Evolutionary conservation across 306 rosid species (phyloP).

Genomic region (Cicer cuneatum): DNA sequence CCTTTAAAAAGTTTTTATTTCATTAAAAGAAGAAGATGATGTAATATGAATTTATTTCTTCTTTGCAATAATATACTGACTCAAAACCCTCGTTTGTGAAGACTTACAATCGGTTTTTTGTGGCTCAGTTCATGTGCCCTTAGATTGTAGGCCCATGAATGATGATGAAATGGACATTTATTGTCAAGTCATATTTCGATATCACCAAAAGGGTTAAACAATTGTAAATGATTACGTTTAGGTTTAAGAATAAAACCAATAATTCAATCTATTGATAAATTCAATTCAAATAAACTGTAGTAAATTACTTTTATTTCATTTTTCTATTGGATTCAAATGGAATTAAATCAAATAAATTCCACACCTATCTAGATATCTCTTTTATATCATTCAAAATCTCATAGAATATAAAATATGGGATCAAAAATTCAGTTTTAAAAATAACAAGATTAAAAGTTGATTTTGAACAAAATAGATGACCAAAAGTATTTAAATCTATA

Average conservation of each 20-base stretch:
- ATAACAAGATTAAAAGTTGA: too few relatives aligned
- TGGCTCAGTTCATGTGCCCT: slow-evolving; percentile 35
- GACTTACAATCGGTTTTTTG: slow-evolving; percentile 37
- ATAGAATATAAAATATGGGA: too few relatives aligned
- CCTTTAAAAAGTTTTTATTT: slow-evolving; percentile 23
- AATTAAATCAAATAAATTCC: too few relatives aligned
- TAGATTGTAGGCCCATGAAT: slow-evolving; percentile 47
- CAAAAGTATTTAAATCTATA: too few relatives aligned
- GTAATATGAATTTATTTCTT: slow-evolving; percentile 42
- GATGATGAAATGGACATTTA: slow-evolving; percentile 39
- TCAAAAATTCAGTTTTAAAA: too few relatives aligned
- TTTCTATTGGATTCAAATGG: not conserved
- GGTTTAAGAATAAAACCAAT: not conserved
- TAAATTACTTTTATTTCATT: too few relatives aligned
- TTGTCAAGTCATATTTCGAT: slow-evolving; percentile 40
- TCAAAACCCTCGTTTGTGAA: slow-evolving; percentile 34
- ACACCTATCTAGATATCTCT: too few relatives aligned
- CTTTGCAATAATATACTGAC: slow-evolving; percentile 34
- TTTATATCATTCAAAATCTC: too few relatives aligned
- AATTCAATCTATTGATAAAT: not conserved
- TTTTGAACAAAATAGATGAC: too few relatives aligned
- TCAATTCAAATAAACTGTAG: not conserved
- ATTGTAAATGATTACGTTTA: slow-evolving; percentile 42
- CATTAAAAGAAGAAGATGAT: slow-evolving; percentile 40
- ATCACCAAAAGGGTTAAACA: slow-evolving; percentile 44